Evolutionary conservation across 768 basidiomycete genomes (phyloP).

Genomic region (Tremella fuciformis): DNA sequence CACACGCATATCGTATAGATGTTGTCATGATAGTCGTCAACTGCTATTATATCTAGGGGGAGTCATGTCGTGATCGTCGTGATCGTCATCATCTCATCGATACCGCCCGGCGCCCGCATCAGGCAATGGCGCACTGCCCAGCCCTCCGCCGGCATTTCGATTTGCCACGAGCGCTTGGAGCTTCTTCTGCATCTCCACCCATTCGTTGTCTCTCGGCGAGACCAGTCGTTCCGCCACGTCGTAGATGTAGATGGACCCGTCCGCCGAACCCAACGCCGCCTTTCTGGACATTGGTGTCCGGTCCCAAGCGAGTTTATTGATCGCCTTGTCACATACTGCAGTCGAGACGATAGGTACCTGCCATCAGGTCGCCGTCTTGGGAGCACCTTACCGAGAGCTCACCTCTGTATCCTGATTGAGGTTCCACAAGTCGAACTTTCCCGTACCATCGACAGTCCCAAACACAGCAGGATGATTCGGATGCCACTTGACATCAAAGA

Average conservation of each 20-base stretch:
- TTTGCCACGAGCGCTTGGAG: constrained; percentile 58
- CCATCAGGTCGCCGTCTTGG: background rate
- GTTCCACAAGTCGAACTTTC: constrained; percentile 97
- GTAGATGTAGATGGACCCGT: constrained; percentile 88
- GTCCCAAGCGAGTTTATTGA: constrained; percentile 97
- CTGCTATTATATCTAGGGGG: too few relatives aligned
- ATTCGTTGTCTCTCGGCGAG: constrained; percentile 78
- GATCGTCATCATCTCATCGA: too few relatives aligned
- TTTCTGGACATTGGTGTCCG: constrained; percentile 71
- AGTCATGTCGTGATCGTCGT: too few relatives aligned
- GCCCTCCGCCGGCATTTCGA: background rate
- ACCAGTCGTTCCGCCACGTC: constrained; percentile 89
- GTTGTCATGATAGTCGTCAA: too few relatives aligned
- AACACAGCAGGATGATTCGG: constrained; percentile 91
- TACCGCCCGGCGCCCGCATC: too few relatives aligned
- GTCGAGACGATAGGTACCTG: constrained; percentile 88
- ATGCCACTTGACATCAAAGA: constrained; percentile 98
- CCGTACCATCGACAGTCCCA: constrained; percentile 88
- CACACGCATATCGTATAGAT: too few relatives aligned
- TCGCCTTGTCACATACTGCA: constrained; percentile 72
- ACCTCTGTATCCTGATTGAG: constrained; percentile 96
- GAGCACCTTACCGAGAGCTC: constrained; percentile 37
- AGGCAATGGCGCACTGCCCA: too few relatives aligned
- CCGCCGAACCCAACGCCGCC: constrained; percentile 84
- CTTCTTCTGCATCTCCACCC: constrained; percentile 87